Conservation (phyloP, 2,329 filamentous ascomycete genomes). For the Atkinsonella texensis region DNA sequence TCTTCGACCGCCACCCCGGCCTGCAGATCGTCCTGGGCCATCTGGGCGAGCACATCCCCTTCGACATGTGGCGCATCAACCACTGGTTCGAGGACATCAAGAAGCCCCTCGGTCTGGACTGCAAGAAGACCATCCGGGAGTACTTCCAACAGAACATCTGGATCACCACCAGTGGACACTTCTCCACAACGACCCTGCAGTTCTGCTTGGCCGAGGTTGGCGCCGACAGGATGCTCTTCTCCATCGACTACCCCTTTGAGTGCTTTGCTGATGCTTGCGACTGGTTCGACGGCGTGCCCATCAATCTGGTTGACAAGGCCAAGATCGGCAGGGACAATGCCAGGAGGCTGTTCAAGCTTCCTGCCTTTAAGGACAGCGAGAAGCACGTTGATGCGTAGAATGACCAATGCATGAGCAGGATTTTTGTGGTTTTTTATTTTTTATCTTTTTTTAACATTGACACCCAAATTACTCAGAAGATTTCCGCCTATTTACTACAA, state of each 20-base stretch:
- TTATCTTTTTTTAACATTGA: background rate
- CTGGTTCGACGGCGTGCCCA: conserved; percentile 27
- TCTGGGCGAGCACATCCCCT: conserved; percentile 36
- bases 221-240: conserved; percentile 38
- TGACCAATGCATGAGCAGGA: background rate
- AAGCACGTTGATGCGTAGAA: conserved; percentile 3
- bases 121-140: conserved; percentile 36
- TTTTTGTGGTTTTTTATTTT: background rate
- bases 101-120: conserved; percentile 34
- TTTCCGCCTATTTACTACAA: no score
- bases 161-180: conserved; percentile 45
- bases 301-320: conserved; percentile 21
- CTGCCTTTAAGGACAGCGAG: conserved; percentile 19
- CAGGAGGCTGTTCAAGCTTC: conserved; percentile 28
- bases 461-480: background rate
- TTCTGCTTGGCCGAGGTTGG: conserved; percentile 37
- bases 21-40: conserved; percentile 35
- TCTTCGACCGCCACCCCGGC: conserved; percentile 36
- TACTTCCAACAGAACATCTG: conserved; percentile 45
- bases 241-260: conserved; percentile 42
- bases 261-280: conserved; percentile 28
- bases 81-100: conserved; percentile 45
- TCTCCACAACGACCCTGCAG: conserved; percentile 39
- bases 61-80: conserved; percentile 37
- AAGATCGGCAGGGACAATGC: conserved; percentile 33